Evolutionary conservation across 176 grass and related monocot genomes (phyloP), one percentile per base, ranked within the genome.

Genomic region (Tillandsia fasciculata): DNA sequence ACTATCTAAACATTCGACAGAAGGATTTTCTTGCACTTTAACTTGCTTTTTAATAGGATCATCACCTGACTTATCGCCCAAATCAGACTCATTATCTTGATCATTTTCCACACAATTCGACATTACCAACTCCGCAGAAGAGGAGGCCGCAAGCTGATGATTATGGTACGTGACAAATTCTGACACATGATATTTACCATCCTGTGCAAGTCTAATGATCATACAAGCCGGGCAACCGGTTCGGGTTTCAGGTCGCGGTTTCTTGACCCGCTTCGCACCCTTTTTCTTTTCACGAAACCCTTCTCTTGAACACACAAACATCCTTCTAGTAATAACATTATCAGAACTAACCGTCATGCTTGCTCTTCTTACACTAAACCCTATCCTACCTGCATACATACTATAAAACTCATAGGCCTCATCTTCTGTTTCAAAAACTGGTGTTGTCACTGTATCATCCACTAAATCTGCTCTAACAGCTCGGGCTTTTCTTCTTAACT

Each of bases 251-350:
- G 92, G 88, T 70, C 92, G 83, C 69, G 92, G 88, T 42, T 96
- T 96, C 75, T 91, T 91, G 74, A 91, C 80, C 75, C 83, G 76
- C 72, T 87, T 88, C 26, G 88, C 85, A 50, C 83, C 92, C 79
- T 87, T 96, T 79, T 91, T 96, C 79, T 86, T 91, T 81, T 96
- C 88, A 24, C 92, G 83, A 50, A 96, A 96, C 13, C 88, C 92
- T 91, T 96, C 88, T 82, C 87, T 91, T 64, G 88, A 96, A 84
- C 92, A 96, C 73, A 96, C 92, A 85, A 96, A 96, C 83, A 91
- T 91, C 33, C 92, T 88, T 72, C 92, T 96, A 18, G 92, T 96
- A 69, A 96, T 91, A 78, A 88, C 17, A 77, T 88, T 88, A 70
- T 84, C 85, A 58, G 75, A 80, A 81, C 79, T 91, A 42, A 89